Percentiles rank a stretch among this genome's conserved stretches.
Conservation (phyloP, 139 green algal species). For the Diplosphaera chodatii region DNA sequence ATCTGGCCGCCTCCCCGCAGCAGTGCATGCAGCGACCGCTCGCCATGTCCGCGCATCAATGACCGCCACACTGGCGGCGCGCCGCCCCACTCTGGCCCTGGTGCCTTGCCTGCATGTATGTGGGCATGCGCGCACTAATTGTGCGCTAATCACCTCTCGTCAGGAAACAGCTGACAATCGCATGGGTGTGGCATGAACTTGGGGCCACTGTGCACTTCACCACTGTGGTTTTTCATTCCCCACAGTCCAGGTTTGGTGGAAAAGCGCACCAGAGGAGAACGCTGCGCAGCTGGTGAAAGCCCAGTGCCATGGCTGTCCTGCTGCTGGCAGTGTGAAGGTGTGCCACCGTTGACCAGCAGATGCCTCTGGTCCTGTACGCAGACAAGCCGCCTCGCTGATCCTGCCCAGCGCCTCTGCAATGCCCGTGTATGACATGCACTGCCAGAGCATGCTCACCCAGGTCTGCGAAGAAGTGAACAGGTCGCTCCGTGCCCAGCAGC, state of each 20-base stretch:
- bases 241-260: too few species aligned
- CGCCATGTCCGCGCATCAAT: neutral
- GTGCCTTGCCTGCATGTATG: neutral
- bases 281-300: neutral
- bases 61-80: neutral
- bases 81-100: neutral
- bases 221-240: too few species aligned
- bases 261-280: neutral
- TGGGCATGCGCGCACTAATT: too few species aligned
- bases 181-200: too few species aligned
- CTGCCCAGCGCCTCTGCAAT: too few species aligned
- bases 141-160: too few species aligned
- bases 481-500: neutral
- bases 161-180: too few species aligned
- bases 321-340: neutral
- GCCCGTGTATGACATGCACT: too few species aligned
- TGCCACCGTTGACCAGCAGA: neutral
- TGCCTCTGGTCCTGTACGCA: neutral
- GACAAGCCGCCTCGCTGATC: too few species aligned
- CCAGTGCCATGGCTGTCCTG: neutral
- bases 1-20: neutral
- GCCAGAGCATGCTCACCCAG: neutral
- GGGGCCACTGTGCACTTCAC: too few species aligned
- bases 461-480: neutral
- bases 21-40: neutral